Percentiles rank a stretch among this genome's conserved stretches.
These are phyloP conservation scores for Termitomyces sp. DNA, from an alignment of 768 basidiomycete species.

Conservation along the genomic window DNA sequence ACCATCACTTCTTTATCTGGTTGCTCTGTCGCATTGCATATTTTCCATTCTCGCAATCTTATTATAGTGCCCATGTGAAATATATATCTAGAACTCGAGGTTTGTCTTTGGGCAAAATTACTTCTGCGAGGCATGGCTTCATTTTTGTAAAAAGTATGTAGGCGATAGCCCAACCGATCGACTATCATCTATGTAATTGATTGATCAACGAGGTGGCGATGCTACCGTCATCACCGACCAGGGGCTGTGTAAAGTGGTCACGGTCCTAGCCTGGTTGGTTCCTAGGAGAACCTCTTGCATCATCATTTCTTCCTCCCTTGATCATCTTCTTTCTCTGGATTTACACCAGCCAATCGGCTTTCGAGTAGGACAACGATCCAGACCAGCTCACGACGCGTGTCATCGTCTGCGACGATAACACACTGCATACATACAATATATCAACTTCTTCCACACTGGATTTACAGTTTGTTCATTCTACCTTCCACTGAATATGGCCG, in stretches of 20 bases:
- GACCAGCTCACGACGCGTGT: neutral
- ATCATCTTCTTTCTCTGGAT: neutral
- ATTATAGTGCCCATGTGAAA: conserved; percentile 11
- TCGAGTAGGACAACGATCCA: neutral
- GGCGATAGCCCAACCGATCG: too few relatives aligned
- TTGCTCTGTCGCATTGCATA: conserved; percentile 17
- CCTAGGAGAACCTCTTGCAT: neutral
- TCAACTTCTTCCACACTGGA: neutral
- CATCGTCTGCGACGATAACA: neutral
- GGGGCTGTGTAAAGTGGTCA: too few relatives aligned
- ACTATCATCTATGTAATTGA: too few relatives aligned
- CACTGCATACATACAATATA: neutral
- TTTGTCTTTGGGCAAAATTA: too few relatives aligned
- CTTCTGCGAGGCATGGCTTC: too few relatives aligned
- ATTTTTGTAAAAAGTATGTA: too few relatives aligned
- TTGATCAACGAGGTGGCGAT: too few relatives aligned
- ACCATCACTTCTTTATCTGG: conserved; percentile 9
- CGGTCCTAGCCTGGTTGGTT: too few relatives aligned
- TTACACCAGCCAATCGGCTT: neutral
- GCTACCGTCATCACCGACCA: neutral
- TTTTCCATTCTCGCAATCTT: conserved; percentile 9
- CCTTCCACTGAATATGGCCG: conserved; percentile 11
- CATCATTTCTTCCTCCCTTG: neutral
- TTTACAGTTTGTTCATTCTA: neutral
- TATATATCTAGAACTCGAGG: conserved; percentile 10